Conservation (phyloP, 805 yeast genomes). For the Metschnikowia amazonensis region DNA sequence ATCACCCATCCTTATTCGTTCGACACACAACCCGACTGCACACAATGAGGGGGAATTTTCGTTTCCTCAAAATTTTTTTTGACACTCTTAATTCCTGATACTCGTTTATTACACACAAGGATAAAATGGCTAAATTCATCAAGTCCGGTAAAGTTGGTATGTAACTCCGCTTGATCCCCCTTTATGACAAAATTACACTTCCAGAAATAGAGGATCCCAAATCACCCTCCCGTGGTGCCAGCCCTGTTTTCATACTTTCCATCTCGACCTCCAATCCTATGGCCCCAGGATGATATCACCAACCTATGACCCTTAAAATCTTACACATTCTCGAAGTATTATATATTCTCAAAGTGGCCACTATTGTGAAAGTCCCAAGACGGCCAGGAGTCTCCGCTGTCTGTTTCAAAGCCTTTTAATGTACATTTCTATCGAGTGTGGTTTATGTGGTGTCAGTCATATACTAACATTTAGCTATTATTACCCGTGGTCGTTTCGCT, state of each 20-base stretch:
- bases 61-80: conserved; percentile 20
- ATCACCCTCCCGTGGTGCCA: background rate
- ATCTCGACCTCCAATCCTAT: too few species aligned
- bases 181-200: background rate
- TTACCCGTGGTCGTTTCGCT: conserved; percentile 99
- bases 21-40: conserved; percentile 17
- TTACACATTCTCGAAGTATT: too few species aligned
- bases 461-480: conserved; percentile 65
- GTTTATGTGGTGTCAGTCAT: background rate
- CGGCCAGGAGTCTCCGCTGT: too few species aligned
- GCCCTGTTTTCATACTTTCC: too few species aligned
- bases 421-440: background rate
- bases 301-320: too few species aligned
- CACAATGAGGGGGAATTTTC: conserved; percentile 21
- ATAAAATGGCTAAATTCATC: conserved; percentile 94
- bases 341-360: too few species aligned
- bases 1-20: conserved; percentile 8
- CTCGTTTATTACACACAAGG: conserved; percentile 24
- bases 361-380: too few species aligned
- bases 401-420: background rate
- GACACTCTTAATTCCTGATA: conserved; percentile 10
- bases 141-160: conserved; percentile 99
- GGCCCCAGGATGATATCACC: too few species aligned
- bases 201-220: background rate
- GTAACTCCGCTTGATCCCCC: conserved; percentile 33